These are phyloP conservation scores for Oryza coarctata DNA, from an alignment of 176 grass and related monocot species.

Conservation along the genomic window DNA sequence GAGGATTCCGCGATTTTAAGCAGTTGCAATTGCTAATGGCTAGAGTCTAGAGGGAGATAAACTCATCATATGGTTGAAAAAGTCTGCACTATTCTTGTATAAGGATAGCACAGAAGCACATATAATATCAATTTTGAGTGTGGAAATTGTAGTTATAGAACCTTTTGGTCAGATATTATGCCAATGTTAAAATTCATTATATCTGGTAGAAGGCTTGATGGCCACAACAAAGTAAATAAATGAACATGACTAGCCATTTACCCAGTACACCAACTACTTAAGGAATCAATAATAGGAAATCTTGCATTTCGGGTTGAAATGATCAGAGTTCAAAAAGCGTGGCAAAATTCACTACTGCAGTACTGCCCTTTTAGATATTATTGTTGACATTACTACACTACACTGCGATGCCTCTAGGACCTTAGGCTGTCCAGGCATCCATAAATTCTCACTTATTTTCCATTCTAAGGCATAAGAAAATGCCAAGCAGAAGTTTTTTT, in stretches of 20 bases:
- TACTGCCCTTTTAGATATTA: background rate
- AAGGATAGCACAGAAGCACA: background rate
- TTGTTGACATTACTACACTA: background rate
- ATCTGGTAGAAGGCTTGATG: background rate
- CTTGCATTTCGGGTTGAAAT: background rate
- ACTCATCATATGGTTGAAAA: background rate
- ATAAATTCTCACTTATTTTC: slow-evolving; percentile 6
- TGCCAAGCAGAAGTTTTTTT: background rate
- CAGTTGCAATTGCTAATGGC: background rate
- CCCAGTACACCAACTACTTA: background rate
- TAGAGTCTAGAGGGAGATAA: background rate
- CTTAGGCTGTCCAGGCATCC: background rate
- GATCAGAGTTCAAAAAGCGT: background rate
- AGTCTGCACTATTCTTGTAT: background rate
- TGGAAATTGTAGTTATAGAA: background rate
- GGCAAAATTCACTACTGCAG: slow-evolving; percentile 1
- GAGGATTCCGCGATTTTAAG: background rate
- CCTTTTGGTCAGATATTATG: background rate
- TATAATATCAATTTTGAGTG: background rate
- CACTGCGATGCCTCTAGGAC: background rate
- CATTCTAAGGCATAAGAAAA: background rate
- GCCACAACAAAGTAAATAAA: background rate
- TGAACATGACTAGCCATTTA: background rate
- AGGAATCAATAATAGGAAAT: slow-evolving; percentile 21
- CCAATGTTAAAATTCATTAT: background rate